phyloP scores from a whole-genome alignment of 768 basidiomycete species.

The Chlorophyllum brunneum region DNA sequence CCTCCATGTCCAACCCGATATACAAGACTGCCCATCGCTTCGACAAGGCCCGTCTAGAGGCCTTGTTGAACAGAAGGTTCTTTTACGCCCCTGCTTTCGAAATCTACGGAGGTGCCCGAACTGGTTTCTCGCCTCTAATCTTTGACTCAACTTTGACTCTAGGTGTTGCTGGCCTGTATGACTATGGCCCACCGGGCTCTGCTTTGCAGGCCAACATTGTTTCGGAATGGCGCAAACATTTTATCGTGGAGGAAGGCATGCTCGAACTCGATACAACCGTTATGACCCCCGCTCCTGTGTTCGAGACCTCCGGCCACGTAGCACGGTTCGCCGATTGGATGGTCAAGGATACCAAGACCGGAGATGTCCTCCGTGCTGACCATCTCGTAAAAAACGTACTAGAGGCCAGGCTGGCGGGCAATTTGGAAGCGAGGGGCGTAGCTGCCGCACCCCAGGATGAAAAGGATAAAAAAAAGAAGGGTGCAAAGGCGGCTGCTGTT shows the following conservation, averaged over 20 bases:
- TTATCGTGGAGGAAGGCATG: conserved; percentile 98
- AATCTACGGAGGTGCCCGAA: conserved; percentile 84
- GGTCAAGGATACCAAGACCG: conserved; percentile 94
- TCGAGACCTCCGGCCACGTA: conserved; percentile 96
- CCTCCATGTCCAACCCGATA: conserved; percentile 36
- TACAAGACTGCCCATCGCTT: conserved; percentile 87
- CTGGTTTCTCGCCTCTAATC: conserved; percentile 1
- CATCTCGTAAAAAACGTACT: conserved; percentile 93
- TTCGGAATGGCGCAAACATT: conserved; percentile 94
- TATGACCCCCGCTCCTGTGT: conserved; percentile 93
- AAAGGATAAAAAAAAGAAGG: conserved; percentile 82
- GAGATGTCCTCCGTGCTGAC: conserved; percentile 94
- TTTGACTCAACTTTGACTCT: conserved; percentile 9
- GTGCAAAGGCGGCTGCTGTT: conserved; percentile 62
- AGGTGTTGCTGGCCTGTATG: conserved; percentile 98
- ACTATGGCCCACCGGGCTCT: conserved; percentile 96
- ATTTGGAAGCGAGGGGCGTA: conserved; percentile 82
- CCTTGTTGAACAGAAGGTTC: conserved; percentile 84
- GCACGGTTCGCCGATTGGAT: conserved; percentile 99
- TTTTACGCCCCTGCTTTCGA: conserved; percentile 99
- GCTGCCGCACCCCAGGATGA: conserved; percentile 58
- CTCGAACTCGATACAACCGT: conserved; percentile 97
- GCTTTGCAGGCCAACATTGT: conserved; percentile 96
- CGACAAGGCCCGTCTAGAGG: conserved; percentile 83
- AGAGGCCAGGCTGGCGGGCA: conserved; percentile 84